Percentiles rank a stretch among this genome's conserved stretches.
Evolutionary conservation across 129 eudicot genomes (phyloP).

Genomic region (Arctium lappa): DNA sequence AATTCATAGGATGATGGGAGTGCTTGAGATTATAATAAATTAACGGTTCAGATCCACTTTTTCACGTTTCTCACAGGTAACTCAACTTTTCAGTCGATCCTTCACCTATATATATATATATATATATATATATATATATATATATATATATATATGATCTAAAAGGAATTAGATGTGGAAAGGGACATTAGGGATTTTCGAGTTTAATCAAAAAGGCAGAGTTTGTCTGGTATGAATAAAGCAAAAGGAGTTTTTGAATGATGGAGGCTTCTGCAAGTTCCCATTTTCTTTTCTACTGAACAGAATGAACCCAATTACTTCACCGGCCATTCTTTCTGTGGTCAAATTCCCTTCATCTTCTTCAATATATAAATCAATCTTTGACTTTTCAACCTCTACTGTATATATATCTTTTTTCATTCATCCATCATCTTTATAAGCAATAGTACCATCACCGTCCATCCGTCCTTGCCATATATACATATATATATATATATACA

Average conservation of each 20-base stretch:
- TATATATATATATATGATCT: no score
- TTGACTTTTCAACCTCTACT: conserved; percentile 8
- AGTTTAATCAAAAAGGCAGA: conserved; percentile 15
- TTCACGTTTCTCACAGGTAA: no score
- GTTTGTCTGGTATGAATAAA: conserved; percentile 23
- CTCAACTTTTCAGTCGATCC: no score
- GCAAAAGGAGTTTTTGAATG: conserved; percentile 7
- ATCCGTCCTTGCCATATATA: conserved; percentile 19
- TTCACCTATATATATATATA: no score
- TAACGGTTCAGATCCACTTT: no score
- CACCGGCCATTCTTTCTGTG: conserved; percentile 32
- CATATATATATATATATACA: no score
- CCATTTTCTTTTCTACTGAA: not conserved
- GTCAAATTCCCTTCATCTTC: conserved; percentile 19
- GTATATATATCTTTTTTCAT: not conserved
- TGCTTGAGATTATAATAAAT: no score
- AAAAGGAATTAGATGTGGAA: not conserved
- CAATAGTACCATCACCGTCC: conserved; percentile 24
- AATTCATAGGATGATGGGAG: no score
- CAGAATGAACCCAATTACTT: not conserved
- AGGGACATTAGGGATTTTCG: not conserved
- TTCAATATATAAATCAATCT: not conserved
- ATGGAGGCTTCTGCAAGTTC: not conserved
- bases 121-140: no score
- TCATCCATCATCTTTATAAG: not conserved